A percentile compares a stretch with the other conserved stretches of the same genome.
Conservation (phyloP, 2,329 filamentous ascomycete species). For the Sclerotinia spermophila region DNA sequence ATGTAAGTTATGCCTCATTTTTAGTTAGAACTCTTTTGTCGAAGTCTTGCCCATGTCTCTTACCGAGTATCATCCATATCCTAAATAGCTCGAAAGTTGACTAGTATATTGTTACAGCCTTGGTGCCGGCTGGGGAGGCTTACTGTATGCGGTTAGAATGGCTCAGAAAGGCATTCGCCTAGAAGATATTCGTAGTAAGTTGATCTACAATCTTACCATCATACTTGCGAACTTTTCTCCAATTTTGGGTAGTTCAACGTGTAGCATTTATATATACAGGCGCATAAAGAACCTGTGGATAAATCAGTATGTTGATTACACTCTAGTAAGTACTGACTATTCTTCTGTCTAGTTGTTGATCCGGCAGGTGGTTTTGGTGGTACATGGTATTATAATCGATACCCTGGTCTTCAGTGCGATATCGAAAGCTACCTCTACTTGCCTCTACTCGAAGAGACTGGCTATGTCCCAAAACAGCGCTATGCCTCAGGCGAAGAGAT, state of each 20-base stretch:
- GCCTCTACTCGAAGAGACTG: constrained; percentile 1
- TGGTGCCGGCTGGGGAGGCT: neutral
- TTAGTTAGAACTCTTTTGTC: neutral
- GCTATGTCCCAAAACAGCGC: constrained; percentile 42
- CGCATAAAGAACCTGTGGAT: neutral
- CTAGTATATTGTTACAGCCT: neutral
- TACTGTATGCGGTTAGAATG: neutral
- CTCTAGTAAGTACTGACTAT: neutral
- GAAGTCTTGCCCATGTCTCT: neutral
- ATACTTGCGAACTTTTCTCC: neutral
- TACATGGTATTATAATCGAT: constrained; percentile 48
- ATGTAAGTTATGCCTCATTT: neutral
- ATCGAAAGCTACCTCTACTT: neutral
- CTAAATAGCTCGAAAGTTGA: neutral
- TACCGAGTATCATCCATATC: neutral
- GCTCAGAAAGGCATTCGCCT: neutral
- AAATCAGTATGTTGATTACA: neutral
- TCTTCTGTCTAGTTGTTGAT: neutral
- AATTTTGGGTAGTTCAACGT: neutral
- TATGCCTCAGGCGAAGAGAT: constrained; percentile 20
- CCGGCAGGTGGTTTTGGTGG: constrained; percentile 44
- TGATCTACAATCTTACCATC: too few species aligned
- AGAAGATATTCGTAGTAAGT: neutral
- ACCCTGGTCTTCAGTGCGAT: constrained; percentile 48
- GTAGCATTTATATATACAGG: neutral